Percentiles rank a stretch among this genome's conserved stretches.
Evolutionary conservation across 768 basidiomycete genomes (phyloP).

Genomic region (Pulveroboletus ravenelii): DNA sequence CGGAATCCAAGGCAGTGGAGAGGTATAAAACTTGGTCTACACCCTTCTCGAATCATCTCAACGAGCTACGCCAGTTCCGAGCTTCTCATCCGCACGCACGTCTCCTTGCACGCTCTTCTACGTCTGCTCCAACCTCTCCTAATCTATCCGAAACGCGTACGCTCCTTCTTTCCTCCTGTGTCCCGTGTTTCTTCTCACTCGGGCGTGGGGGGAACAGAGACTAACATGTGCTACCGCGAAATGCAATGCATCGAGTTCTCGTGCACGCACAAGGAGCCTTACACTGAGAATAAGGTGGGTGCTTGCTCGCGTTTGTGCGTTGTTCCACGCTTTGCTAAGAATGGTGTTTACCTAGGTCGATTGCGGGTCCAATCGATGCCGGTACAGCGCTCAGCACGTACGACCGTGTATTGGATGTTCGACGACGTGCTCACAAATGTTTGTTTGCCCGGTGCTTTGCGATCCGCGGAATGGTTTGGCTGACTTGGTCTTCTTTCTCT

Average conservation of each 20-base stretch:
- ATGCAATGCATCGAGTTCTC: slow-evolving; percentile 33
- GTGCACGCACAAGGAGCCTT: slow-evolving; percentile 37
- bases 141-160: slow-evolving; percentile 24
- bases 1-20: slow-evolving; percentile 1
- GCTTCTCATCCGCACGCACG: background rate
- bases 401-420: slow-evolving; percentile 34
- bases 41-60: background rate
- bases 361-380: slow-evolving; percentile 37
- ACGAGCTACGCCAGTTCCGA: slow-evolving; percentile 7
- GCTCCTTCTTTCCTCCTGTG: background rate
- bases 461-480: slow-evolving; percentile 6
- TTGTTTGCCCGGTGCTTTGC: background rate
- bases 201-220: slow-evolving; percentile 5
- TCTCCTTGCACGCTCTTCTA: background rate
- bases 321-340: slow-evolving; percentile 15
- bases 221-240: slow-evolving; percentile 43
- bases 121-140: slow-evolving; percentile 10
- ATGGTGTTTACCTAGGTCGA: slow-evolving; percentile 34
- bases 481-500: slow-evolving; percentile 6
- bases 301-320: slow-evolving; percentile 22
- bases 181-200: slow-evolving; percentile 10
- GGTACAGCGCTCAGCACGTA: slow-evolving; percentile 39
- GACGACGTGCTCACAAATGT: slow-evolving; percentile 40
- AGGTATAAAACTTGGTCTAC: slow-evolving; percentile 22
- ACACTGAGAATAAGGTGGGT: slow-evolving; percentile 28